Percentiles rank a stretch among this genome's conserved stretches.
Conservation (phyloP, 768 basidiomycete genomes). For the Mycena latifolia region DNA sequence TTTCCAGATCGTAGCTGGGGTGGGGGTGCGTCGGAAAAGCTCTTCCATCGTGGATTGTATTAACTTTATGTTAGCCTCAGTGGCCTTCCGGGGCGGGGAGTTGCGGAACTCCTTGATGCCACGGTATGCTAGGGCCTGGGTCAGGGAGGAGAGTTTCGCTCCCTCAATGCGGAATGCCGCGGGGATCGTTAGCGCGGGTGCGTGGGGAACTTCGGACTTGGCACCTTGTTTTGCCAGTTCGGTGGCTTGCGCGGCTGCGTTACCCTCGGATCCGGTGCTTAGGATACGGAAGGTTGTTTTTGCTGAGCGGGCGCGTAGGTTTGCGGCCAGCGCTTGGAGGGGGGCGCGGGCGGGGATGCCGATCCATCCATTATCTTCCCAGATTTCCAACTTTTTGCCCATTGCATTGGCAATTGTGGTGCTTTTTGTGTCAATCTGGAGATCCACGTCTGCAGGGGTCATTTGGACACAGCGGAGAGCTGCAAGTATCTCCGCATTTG, state of each 20-base stretch:
- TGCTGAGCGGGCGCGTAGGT: not conserved
- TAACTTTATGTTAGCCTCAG: not conserved
- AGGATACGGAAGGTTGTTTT: not conserved
- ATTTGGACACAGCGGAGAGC: not conserved
- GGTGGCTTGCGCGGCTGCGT: no score
- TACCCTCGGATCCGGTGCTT: not conserved
- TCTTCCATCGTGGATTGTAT: not conserved
- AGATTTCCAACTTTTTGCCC: not conserved
- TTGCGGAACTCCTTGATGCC: not conserved
- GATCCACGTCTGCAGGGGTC: not conserved
- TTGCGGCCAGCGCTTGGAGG: not conserved
- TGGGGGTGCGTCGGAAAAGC: not conserved
- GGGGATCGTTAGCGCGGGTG: not conserved
- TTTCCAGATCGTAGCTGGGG: not conserved
- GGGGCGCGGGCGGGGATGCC: not conserved
- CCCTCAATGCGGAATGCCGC: no score
- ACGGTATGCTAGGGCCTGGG: slow-evolving; percentile 1
- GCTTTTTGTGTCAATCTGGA: not conserved
- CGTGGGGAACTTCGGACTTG: no score
- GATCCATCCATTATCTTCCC: not conserved
- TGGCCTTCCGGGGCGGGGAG: not conserved
- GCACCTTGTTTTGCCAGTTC: no score
- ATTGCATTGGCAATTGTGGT: not conserved
- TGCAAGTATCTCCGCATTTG: not conserved
- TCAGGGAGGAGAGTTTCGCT: not conserved